Evolutionary conservation across 768 basidiomycete genomes (phyloP).

Genomic region (Suillus subaureus): DNA sequence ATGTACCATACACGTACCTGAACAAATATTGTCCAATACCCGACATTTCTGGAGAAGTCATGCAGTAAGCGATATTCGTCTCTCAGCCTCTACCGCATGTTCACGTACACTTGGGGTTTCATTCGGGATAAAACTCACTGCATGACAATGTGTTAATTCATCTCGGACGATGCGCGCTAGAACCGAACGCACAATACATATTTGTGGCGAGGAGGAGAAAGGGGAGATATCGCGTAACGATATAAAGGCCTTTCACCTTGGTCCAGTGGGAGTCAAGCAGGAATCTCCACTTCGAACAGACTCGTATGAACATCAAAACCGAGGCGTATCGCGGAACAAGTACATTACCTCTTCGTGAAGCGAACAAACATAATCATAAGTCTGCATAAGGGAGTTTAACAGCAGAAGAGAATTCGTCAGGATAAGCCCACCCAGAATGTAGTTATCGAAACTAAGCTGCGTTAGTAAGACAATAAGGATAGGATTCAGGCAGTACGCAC

Average conservation of each 20-base stretch:
- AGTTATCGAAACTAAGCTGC: background rate
- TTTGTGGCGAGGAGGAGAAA: background rate
- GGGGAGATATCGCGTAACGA: background rate
- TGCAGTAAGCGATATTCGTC: background rate
- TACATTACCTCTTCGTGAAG: background rate
- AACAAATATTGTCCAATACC: background rate
- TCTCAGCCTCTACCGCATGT: background rate
- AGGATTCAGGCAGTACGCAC: background rate
- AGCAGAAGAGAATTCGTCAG: background rate
- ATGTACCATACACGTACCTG: background rate
- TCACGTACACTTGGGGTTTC: background rate
- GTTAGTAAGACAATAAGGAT: background rate
- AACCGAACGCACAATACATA: background rate
- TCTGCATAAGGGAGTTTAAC: background rate
- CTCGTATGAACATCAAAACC: background rate
- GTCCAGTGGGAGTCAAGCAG: background rate
- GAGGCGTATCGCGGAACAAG: background rate
- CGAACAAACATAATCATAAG: background rate
- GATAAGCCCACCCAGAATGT: background rate
- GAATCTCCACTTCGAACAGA: background rate
- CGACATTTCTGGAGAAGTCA: background rate
- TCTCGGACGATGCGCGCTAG: background rate
- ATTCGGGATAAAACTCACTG: background rate
- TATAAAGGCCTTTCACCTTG: background rate
- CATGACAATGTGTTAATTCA: background rate